Conservation (phyloP, 768 basidiomycete genomes). For the Rubroboletus pulcherrimus region DNA sequence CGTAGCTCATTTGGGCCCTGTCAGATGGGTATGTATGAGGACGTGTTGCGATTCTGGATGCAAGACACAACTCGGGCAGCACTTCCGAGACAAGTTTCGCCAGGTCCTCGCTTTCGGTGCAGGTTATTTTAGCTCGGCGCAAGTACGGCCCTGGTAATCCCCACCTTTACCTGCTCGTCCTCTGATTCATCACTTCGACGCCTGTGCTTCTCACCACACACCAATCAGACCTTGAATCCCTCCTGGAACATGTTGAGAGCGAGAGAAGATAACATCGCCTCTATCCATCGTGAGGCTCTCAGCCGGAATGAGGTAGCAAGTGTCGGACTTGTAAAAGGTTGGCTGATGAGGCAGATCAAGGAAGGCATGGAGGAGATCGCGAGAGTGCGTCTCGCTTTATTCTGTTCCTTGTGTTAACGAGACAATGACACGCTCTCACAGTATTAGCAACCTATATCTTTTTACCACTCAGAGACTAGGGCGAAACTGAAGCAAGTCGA, state of each 20-base stretch:
- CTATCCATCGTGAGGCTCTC: slow-evolving; percentile 83
- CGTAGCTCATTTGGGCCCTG: no score
- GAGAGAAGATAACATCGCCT: slow-evolving; percentile 77
- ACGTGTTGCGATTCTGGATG: slow-evolving; percentile 92
- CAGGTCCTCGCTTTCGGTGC: slow-evolving; percentile 31
- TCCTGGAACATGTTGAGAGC: slow-evolving; percentile 77
- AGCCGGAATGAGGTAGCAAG: slow-evolving; percentile 88
- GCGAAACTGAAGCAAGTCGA: slow-evolving; percentile 77
- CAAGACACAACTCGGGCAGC: slow-evolving; percentile 44
- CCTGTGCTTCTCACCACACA: slow-evolving; percentile 71
- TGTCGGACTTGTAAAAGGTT: slow-evolving; percentile 88
- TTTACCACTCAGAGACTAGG: slow-evolving; percentile 65
- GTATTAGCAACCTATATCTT: no score
- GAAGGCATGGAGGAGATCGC: slow-evolving; percentile 73
- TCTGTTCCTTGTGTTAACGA: no score
- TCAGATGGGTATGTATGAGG: slow-evolving; percentile 88
- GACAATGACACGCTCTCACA: no score
- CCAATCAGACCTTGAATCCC: slow-evolving; percentile 59
- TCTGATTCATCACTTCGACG: slow-evolving; percentile 85
- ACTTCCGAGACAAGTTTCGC: slow-evolving; percentile 23
- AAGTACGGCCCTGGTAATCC: slow-evolving; percentile 70
- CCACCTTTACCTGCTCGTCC: slow-evolving; percentile 82
- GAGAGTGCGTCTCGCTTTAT: slow-evolving; percentile 49
- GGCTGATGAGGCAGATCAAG: slow-evolving; percentile 77
- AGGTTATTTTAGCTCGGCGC: slow-evolving; percentile 68